These are phyloP conservation scores for Kodamaea fukazawae DNA, from an alignment of 805 yeast species.

Conservation along the genomic window DNA sequence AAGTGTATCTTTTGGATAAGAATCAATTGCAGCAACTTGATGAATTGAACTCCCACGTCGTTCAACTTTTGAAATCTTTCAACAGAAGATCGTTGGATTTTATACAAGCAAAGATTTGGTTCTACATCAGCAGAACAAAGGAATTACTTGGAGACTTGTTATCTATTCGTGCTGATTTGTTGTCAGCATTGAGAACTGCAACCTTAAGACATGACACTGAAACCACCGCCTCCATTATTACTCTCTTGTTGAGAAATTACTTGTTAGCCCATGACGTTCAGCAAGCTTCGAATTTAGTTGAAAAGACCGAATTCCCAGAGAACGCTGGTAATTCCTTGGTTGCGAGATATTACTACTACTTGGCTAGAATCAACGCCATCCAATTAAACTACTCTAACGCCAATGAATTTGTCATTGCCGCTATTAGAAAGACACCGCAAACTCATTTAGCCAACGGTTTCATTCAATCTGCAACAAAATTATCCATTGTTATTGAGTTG, in stretches of 20 bases:
- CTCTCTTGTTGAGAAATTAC: constrained; percentile 81
- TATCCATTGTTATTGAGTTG: constrained; percentile 83
- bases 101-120: constrained; percentile 89
- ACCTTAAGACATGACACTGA: constrained; percentile 90
- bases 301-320: constrained; percentile 84
- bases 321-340: constrained; percentile 82
- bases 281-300: constrained; percentile 85
- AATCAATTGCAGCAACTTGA: constrained; percentile 49
- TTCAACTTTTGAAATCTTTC: constrained; percentile 56
- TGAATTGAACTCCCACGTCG: constrained; percentile 50
- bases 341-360: constrained; percentile 87
- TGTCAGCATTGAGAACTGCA: constrained; percentile 78
- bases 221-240: constrained; percentile 82
- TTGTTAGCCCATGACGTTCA: constrained; percentile 74
- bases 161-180: constrained; percentile 65
- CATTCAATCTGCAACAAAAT: constrained; percentile 83
- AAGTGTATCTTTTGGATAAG: constrained; percentile 69
- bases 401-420: constrained; percentile 86
- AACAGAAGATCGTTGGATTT: constrained; percentile 84
- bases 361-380: constrained; percentile 86
- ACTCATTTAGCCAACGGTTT: constrained; percentile 82
- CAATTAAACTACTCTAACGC: constrained; percentile 92
- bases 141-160: constrained; percentile 57
- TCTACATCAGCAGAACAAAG: constrained; percentile 74
- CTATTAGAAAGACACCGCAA: constrained; percentile 95